These are phyloP conservation scores for Lipomyces lipofer DNA, from an alignment of 805 yeast species.

Conservation along the genomic window DNA sequence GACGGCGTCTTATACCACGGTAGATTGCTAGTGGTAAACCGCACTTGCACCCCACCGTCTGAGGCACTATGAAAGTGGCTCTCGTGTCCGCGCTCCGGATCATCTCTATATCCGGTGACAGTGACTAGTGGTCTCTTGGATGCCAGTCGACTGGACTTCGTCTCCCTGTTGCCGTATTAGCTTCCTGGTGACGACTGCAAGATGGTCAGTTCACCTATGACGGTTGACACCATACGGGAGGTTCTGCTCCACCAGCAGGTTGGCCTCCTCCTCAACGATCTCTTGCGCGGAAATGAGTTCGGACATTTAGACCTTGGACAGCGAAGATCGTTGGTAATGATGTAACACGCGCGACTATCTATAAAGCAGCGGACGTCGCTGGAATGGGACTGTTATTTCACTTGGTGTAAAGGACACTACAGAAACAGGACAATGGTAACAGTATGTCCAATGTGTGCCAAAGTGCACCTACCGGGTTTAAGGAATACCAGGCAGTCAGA, in stretches of 20 bases:
- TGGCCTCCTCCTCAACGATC: slow-evolving; percentile 18
- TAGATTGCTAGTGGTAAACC: background rate
- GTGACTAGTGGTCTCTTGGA: background rate
- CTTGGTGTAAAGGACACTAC: too few species aligned
- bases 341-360: too few species aligned
- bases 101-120: background rate
- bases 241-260: slow-evolving; percentile 15
- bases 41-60: too few species aligned
- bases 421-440: too few species aligned
- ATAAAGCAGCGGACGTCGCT: background rate
- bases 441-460: too few species aligned
- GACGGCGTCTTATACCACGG: slow-evolving; percentile 22
- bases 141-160: background rate
- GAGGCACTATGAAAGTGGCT: background rate
- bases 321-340: too few species aligned
- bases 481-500: too few species aligned
- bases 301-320: slow-evolving; percentile 4
- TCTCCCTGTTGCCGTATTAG: background rate
- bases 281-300: slow-evolving; percentile 17
- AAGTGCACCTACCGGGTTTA: too few species aligned
- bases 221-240: background rate
- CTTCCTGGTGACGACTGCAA: background rate
- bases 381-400: too few species aligned
- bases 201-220: background rate
- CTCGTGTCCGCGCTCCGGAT: background rate